Conservation (phyloP, 257 asterid genomes). For the Eucommia ulmoides region DNA sequence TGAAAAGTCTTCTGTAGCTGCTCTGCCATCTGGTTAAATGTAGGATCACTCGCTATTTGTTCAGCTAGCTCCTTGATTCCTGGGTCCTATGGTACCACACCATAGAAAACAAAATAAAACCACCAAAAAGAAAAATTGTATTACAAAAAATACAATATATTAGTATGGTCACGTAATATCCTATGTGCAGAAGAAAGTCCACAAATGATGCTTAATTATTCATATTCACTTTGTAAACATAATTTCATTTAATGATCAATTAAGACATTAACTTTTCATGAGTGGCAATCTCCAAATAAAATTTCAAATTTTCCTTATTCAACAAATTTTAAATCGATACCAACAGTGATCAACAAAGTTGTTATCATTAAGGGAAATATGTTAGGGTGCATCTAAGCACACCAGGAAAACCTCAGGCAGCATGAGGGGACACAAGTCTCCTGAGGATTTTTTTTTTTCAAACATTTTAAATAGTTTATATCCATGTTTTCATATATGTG, state of each 20-base stretch:
- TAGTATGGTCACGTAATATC: neutral
- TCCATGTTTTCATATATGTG: neutral
- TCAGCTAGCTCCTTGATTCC: conserved; percentile 92
- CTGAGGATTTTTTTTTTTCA: neutral
- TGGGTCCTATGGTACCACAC: conserved; percentile 47
- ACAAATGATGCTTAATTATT: neutral
- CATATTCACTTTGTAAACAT: neutral
- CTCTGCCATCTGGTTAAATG: conserved; percentile 95
- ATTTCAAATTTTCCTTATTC: neutral
- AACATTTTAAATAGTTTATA: neutral
- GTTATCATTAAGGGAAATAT: neutral
- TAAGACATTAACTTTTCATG: too few species aligned
- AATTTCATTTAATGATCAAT: neutral
- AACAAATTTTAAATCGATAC: neutral
- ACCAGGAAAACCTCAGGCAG: neutral
- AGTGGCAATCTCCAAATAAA: neutral
- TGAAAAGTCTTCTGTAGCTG: conserved; percentile 94
- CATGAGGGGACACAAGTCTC: neutral
- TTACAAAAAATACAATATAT: neutral
- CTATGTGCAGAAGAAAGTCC: neutral
- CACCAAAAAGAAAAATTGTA: neutral
- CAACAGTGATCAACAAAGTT: neutral
- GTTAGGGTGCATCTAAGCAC: neutral
- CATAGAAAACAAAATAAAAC: conserved; percentile 1
- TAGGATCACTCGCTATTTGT: conserved; percentile 85